phyloP scores from a whole-genome alignment of 768 basidiomycete genomes.

The Agaricus sinodeliciosus region DNA sequence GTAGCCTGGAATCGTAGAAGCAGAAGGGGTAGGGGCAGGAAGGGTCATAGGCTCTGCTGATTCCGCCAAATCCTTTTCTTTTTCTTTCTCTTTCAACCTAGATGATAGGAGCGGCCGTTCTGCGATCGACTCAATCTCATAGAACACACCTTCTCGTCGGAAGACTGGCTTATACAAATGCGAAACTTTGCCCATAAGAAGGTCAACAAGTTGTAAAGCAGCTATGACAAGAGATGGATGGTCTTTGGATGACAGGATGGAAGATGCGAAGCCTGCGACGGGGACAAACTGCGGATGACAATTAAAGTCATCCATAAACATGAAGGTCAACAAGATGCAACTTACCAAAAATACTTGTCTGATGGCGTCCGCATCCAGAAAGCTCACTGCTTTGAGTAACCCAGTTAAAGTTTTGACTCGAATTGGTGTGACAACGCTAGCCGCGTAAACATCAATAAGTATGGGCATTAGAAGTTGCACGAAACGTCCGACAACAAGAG shows the following conservation, averaged over 20 bases:
- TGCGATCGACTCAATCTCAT: slow-evolving; percentile 83
- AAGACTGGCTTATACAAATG: slow-evolving; percentile 83
- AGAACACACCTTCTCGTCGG: slow-evolving; percentile 92
- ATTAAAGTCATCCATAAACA: slow-evolving; percentile 1
- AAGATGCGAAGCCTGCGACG: slow-evolving; percentile 91
- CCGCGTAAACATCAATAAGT: slow-evolving; percentile 98
- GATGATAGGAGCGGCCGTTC: slow-evolving; percentile 48
- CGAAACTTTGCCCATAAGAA: slow-evolving; percentile 80
- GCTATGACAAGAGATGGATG: slow-evolving; percentile 81
- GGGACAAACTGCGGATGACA: slow-evolving; percentile 68
- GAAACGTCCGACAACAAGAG: slow-evolving; percentile 75
- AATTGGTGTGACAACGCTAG: slow-evolving; percentile 84
- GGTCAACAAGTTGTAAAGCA: slow-evolving; percentile 89
- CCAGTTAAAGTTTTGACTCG: slow-evolving; percentile 86
- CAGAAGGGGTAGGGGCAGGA: slow-evolving; percentile 29
- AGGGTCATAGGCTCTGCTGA: slow-evolving; percentile 13
- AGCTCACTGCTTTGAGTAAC: slow-evolving; percentile 86
- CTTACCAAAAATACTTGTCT: slow-evolving; percentile 72
- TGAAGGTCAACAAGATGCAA: slow-evolving; percentile 10
- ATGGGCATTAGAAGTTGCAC: slow-evolving; percentile 89
- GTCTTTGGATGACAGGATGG: slow-evolving; percentile 89
- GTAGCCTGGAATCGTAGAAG: slow-evolving; percentile 50
- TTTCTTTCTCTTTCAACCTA: slow-evolving; percentile 34
- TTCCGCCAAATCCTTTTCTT: slow-evolving; percentile 24
- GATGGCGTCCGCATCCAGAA: slow-evolving; percentile 72